These are phyloP conservation scores for Colletotrichum tamarilloi DNA, from an alignment of 2,329 filamentous ascomycete species.

Conservation along the genomic window DNA sequence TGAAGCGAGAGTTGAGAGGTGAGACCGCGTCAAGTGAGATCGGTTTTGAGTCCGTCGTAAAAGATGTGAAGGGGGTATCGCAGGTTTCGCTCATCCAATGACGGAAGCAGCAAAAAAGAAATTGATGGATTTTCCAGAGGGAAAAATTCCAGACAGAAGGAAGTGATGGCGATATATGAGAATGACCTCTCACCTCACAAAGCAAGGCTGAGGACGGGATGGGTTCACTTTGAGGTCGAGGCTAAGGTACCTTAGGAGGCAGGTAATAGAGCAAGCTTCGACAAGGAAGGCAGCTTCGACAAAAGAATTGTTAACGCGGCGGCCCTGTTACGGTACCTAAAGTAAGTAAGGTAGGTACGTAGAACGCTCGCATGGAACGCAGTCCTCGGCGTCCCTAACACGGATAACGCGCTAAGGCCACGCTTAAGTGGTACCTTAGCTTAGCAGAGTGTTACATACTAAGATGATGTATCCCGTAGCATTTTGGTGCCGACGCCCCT, in stretches of 20 bases:
- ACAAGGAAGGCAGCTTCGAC: not conserved
- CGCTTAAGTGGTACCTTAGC: conserved; percentile 25
- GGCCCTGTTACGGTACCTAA: not conserved
- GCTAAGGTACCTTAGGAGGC: not conserved
- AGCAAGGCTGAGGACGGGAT: conserved; percentile 21
- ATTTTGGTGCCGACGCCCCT: conserved; percentile 1
- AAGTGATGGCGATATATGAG: conserved; percentile 15
- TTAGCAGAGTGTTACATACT: not conserved
- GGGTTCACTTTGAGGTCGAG: conserved; percentile 19
- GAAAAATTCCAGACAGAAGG: not conserved
- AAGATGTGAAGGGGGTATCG: not conserved
- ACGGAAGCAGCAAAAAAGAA: not conserved
- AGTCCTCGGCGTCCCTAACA: conserved; percentile 10
- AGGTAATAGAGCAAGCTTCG: not conserved
- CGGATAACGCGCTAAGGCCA: conserved; percentile 24
- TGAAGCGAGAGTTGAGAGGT: conserved; percentile 1
- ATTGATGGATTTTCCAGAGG: not conserved
- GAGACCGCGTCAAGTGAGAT: conserved; percentile 19
- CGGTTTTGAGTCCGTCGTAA: not conserved
- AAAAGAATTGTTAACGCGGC: conserved; percentile 32
- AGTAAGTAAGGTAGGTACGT: not conserved
- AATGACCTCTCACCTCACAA: not conserved
- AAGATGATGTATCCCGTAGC: conserved; percentile 18
- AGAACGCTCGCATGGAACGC: not conserved
- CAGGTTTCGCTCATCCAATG: not conserved